A percentile compares a stretch with the other conserved stretches of the same genome.
These are phyloP conservation scores for Agapanthus africanus DNA, from an alignment of 106 monocot genomes.

Conservation along the genomic window DNA sequence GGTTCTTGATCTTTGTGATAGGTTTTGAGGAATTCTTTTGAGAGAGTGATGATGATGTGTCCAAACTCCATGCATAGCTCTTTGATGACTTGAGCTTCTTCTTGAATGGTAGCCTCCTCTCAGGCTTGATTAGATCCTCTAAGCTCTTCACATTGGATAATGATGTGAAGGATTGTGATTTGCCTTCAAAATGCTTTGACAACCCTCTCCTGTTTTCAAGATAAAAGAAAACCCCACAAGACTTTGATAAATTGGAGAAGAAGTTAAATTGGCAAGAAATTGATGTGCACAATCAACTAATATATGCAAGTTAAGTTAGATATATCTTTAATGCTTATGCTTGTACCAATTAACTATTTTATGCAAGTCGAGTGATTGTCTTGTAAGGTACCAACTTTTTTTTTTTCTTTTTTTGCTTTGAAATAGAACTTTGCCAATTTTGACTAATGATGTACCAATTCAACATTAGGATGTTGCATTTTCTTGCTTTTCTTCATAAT, in stretches of 20 bases:
- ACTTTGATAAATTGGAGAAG: neutral
- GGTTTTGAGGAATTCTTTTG: constrained; percentile 8
- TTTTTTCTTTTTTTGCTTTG: too few species aligned
- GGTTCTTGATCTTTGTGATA: constrained; percentile 10
- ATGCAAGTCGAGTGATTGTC: neutral
- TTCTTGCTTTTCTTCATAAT: too few species aligned
- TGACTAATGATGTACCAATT: too few species aligned
- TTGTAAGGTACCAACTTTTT: too few species aligned
- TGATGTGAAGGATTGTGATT: constrained; percentile 60
- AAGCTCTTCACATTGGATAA: constrained; percentile 29
- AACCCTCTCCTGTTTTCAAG: constrained; percentile 41
- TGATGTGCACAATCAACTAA: too few species aligned
- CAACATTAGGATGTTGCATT: too few species aligned
- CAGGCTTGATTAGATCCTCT: constrained; percentile 51
- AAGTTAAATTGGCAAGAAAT: neutral
- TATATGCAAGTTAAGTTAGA: too few species aligned
- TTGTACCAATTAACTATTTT: too few species aligned
- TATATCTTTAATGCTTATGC: too few species aligned
- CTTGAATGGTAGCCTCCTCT: constrained; percentile 12
- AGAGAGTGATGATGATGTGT: constrained; percentile 11
- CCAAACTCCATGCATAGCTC: constrained; percentile 26
- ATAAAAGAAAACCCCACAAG: neutral
- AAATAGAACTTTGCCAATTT: too few species aligned
- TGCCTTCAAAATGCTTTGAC: constrained; percentile 60
- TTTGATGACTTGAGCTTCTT: constrained; percentile 25